Conservation (phyloP, 257 asterid species). For the Solanum paucissectum region DNA sequence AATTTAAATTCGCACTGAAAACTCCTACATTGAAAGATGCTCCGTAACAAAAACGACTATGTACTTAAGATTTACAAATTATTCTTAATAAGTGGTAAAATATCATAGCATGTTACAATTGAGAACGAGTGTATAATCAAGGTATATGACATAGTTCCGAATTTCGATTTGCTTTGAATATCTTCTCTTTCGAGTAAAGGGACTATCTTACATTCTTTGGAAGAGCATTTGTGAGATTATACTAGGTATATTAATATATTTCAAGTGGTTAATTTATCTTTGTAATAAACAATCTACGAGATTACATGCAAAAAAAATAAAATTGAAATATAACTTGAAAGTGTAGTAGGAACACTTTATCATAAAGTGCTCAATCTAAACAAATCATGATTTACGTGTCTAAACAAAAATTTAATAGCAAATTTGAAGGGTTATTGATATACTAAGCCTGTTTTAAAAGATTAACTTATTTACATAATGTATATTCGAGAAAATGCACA, state of each 20-base stretch:
- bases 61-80: not conserved
- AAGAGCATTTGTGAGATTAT: too few species aligned
- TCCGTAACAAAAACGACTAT: accelerated
- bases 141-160: not conserved
- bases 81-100: not conserved
- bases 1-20: too few species aligned
- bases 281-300: not conserved
- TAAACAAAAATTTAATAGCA: not conserved
- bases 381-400: not conserved
- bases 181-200: not conserved
- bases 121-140: not conserved
- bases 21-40: too few species aligned
- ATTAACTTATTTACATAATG: not conserved
- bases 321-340: accelerated
- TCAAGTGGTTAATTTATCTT: not conserved
- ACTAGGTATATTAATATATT: not conserved
- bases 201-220: not conserved
- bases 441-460: not conserved
- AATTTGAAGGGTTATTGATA: not conserved
- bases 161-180: not conserved
- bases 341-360: not conserved
- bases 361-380: not conserved
- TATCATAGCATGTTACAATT: not conserved
- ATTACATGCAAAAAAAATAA: not conserved
- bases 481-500: too few species aligned